These are phyloP conservation scores for Herpetomonas tarakana DNA, from an alignment of 208 protist species.

Conservation along the genomic window DNA sequence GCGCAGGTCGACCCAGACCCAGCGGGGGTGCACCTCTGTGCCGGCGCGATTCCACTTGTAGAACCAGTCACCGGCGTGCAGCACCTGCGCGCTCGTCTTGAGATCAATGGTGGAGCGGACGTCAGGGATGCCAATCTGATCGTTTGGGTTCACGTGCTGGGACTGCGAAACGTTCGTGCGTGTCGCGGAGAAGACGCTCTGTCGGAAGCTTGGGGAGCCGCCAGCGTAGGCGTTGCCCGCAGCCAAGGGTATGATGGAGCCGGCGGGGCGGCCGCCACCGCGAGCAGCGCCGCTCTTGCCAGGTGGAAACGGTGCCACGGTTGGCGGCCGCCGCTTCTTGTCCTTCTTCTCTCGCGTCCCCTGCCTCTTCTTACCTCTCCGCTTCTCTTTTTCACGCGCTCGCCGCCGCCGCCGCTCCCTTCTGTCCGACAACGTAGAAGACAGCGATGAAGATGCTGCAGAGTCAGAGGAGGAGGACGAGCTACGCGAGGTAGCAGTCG, in stretches of 20 bases:
- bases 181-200: conserved; percentile 7
- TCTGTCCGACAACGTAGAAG: too few species aligned
- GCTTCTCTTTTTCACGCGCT: too few species aligned
- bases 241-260: neutral
- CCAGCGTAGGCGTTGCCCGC: neutral
- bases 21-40: conserved; percentile 45
- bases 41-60: conserved; percentile 74
- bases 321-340: too few species aligned
- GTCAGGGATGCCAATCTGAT: conserved; percentile 34
- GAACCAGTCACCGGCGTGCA: conserved; percentile 78
- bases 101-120: conserved; percentile 62
- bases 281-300: conserved; percentile 7
- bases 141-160: conserved; percentile 7
- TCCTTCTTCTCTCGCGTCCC: too few species aligned
- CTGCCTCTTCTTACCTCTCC: too few species aligned
- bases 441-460: too few species aligned
- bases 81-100: conserved; percentile 53
- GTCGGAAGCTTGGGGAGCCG: neutral
- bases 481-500: neutral
- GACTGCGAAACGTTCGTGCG: neutral
- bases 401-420: too few species aligned
- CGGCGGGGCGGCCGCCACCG: conserved; percentile 7
- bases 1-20: conserved; percentile 75
- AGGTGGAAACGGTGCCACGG: too few species aligned
- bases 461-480: neutral